Conservation (phyloP, 495 filamentous ascomycete species). For the Penicillium steckii region DNA sequence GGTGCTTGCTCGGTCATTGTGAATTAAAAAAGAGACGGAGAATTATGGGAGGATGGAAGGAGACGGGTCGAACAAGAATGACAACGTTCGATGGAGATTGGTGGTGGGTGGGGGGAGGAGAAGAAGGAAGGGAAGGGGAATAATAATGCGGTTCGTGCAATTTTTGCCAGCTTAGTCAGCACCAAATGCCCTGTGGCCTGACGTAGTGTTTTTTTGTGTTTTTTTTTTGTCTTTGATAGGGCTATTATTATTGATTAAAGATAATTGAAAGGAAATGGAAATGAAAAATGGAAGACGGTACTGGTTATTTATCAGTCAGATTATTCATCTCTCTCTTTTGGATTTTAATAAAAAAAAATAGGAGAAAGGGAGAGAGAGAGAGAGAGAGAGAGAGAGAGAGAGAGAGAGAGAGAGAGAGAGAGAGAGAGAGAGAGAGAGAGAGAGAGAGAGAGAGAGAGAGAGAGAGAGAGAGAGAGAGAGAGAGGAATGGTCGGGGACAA, state of each 20-base stretch:
- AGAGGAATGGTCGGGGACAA: too few relatives aligned
- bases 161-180: not conserved
- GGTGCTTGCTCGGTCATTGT: slow-evolving; percentile 62
- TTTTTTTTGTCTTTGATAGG: not conserved
- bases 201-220: not conserved
- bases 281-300: too few relatives aligned
- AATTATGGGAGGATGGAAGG: slow-evolving; percentile 4
- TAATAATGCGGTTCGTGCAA: not conserved
- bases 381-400: too few relatives aligned
- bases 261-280: too few relatives aligned
- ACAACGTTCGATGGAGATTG: slow-evolving; percentile 4
- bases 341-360: too few relatives aligned
- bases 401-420: too few relatives aligned
- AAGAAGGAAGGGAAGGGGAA: slow-evolving; percentile 6
- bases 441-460: not conserved
- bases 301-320: too few relatives aligned
- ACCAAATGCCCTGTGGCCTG: not conserved
- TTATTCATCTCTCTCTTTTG: too few relatives aligned
- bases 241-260: not conserved
- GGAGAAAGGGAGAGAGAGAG: too few relatives aligned
- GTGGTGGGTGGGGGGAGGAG: slow-evolving; percentile 10
- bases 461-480: not conserved
- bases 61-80: not conserved
- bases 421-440: not conserved
- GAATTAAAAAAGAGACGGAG: slow-evolving; percentile 31